Conservation (phyloP, 371 early-diverging fungal genomes). For the Zychaea mexicana region DNA sequence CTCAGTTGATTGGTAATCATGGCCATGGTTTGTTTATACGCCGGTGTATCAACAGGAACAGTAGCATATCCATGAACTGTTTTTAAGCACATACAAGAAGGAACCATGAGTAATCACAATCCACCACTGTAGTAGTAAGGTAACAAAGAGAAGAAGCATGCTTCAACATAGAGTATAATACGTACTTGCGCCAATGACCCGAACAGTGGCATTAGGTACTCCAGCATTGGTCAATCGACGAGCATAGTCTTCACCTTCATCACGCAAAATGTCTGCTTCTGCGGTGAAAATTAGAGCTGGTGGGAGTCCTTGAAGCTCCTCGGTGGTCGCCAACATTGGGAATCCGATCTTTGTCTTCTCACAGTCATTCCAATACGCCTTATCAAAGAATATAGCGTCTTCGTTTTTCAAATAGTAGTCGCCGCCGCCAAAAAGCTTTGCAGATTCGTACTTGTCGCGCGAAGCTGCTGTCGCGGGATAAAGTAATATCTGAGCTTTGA, state of each 20-base stretch:
- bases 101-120: not conserved
- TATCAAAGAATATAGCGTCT: slow-evolving; percentile 1
- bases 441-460: slow-evolving; percentile 5
- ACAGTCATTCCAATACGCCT: not conserved
- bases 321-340: slow-evolving; percentile 17
- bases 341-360: not conserved
- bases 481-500: slow-evolving; percentile 17
- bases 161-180: no score
- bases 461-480: slow-evolving; percentile 9
- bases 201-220: slow-evolving; percentile 18
- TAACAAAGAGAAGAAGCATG: not conserved
- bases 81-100: not conserved
- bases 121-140: not conserved
- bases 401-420: slow-evolving; percentile 7
- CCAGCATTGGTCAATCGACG: slow-evolving; percentile 30
- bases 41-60: slow-evolving; percentile 10
- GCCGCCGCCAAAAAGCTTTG: slow-evolving; percentile 12
- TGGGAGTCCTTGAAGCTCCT: slow-evolving; percentile 32
- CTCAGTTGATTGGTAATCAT: slow-evolving; percentile 12
- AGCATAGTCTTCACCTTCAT: slow-evolving; percentile 39
- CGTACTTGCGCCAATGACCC: slow-evolving; percentile 21
- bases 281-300: slow-evolving; percentile 36
- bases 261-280: slow-evolving; percentile 37
- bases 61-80: slow-evolving; percentile 20
- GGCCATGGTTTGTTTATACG: slow-evolving; percentile 11